Conservation (phyloP, 2,329 filamentous ascomycete genomes). For the Cladophialophora immunda region DNA sequence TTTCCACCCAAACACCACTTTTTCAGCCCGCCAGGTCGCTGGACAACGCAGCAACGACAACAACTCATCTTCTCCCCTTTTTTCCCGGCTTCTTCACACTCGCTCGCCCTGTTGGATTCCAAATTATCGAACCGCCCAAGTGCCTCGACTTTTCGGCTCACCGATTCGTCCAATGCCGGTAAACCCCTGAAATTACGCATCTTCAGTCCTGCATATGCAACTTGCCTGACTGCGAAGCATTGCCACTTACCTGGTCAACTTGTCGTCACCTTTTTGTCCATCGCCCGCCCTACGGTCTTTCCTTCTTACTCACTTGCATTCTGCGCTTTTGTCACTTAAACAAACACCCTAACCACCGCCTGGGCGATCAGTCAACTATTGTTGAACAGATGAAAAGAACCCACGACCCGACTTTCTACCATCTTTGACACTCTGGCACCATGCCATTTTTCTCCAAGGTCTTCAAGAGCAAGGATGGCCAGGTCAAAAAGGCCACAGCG, state of each 20-base stretch:
- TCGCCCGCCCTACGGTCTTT: not conserved
- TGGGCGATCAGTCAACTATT: not conserved
- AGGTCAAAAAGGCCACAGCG: slow-evolving; percentile 67
- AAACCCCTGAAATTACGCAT: slow-evolving; percentile 32
- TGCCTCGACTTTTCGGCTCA: slow-evolving; percentile 16
- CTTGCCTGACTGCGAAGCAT: slow-evolving; percentile 25
- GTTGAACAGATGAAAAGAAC: slow-evolving; percentile 29
- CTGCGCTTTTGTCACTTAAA: not conserved
- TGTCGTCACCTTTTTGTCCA: slow-evolving; percentile 9
- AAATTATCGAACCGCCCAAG: slow-evolving; percentile 25
- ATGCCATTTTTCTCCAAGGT: slow-evolving; percentile 69
- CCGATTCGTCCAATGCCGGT: slow-evolving; percentile 29
- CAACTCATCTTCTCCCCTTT: slow-evolving; percentile 20
- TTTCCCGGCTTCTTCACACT: slow-evolving; percentile 27
- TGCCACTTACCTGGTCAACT: slow-evolving; percentile 8
- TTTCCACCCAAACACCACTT: slow-evolving; percentile 19
- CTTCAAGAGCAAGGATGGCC: slow-evolving; percentile 78
- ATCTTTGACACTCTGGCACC: slow-evolving; percentile 9
- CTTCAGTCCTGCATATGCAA: slow-evolving; percentile 33
- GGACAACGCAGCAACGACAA: slow-evolving; percentile 18
- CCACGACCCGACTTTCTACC: slow-evolving; percentile 2
- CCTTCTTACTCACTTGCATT: not conserved
- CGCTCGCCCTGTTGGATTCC: slow-evolving; percentile 23
- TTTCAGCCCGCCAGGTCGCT: slow-evolving; percentile 24
- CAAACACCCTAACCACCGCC: not conserved